Percentiles rank a stretch among this genome's conserved stretches.
Conservation (phyloP, 2,329 filamentous ascomycete species). For the Exophiala lecanii-corni region DNA sequence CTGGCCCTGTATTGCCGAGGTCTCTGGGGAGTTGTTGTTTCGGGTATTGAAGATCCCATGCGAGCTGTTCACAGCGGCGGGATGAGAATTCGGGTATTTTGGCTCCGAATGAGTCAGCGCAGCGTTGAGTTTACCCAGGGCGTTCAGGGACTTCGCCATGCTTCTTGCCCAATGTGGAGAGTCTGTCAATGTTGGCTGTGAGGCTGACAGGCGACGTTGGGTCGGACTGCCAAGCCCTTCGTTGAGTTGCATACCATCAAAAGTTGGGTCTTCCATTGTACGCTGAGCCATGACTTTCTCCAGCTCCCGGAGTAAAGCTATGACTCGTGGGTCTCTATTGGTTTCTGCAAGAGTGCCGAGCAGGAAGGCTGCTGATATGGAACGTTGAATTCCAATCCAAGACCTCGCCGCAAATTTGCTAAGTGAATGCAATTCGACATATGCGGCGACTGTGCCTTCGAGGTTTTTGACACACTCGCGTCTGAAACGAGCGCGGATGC, state of each 20-base stretch:
- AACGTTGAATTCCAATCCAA: constrained; percentile 45
- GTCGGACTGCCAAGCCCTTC: constrained; percentile 14
- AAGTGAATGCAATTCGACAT: constrained; percentile 50
- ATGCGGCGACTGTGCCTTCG: constrained; percentile 54
- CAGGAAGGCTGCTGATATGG: constrained; percentile 45
- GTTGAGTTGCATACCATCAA: constrained; percentile 8
- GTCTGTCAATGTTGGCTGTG: constrained; percentile 13
- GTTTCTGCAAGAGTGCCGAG: constrained; percentile 44
- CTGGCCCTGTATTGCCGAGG: constrained; percentile 4
- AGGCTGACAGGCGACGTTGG: constrained; percentile 17
- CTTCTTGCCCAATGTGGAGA: constrained; percentile 42
- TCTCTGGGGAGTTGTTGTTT: constrained; percentile 16
- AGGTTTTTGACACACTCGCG: constrained; percentile 54
- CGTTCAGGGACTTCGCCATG: constrained; percentile 42
- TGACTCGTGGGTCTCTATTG: constrained; percentile 37
- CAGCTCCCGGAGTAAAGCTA: constrained; percentile 38
- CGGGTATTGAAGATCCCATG: constrained; percentile 22
- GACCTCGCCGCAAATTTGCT: constrained; percentile 42
- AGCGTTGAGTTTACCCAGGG: constrained; percentile 42
- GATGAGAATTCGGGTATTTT: constrained; percentile 3
- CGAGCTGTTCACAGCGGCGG: not conserved
- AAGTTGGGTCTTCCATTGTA: constrained; percentile 29
- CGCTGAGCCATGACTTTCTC: constrained; percentile 43
- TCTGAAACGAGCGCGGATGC: constrained; percentile 35
- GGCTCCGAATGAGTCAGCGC: constrained; percentile 30